phyloP scores from a whole-genome alignment of 495 filamentous ascomycete species.

The Penicillium psychrofluorescens region DNA sequence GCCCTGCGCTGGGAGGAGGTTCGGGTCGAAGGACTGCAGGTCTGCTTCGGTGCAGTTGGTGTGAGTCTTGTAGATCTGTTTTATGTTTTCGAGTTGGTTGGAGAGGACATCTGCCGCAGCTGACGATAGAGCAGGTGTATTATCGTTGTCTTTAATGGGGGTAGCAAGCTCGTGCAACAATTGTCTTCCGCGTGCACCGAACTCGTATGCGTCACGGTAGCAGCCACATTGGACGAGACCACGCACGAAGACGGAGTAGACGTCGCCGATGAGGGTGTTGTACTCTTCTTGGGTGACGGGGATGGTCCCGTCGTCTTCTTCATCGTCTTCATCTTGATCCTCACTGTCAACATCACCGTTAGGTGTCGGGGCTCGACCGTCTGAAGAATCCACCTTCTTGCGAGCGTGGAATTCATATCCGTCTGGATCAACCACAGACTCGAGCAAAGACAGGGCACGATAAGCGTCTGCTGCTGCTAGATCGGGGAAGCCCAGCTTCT shows the following conservation, averaged over 20 bases:
- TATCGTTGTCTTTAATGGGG: slow-evolving; percentile 17
- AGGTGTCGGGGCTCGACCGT: not conserved
- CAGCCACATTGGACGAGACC: slow-evolving; percentile 61
- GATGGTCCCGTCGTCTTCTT: slow-evolving; percentile 28
- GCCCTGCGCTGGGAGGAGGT: slow-evolving; percentile 60
- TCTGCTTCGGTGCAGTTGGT: slow-evolving; percentile 25
- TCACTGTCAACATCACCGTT: slow-evolving; percentile 7
- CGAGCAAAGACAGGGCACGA: slow-evolving; percentile 73
- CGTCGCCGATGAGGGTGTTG: slow-evolving; percentile 28
- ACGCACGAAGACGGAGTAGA: slow-evolving; percentile 40
- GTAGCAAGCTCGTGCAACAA: slow-evolving; percentile 10
- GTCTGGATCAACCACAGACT: slow-evolving; percentile 63
- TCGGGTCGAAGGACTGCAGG: slow-evolving; percentile 31
- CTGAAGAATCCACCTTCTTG: slow-evolving; percentile 10
- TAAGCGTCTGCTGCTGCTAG: slow-evolving; percentile 88
- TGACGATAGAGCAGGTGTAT: not conserved
- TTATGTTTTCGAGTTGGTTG: slow-evolving; percentile 23
- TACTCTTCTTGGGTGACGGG: slow-evolving; percentile 36
- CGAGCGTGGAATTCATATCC: slow-evolving; percentile 37
- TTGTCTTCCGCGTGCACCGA: slow-evolving; percentile 42
- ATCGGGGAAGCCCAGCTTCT: slow-evolving; percentile 77
- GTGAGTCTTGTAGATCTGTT: slow-evolving; percentile 13
- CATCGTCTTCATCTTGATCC: slow-evolving; percentile 22
- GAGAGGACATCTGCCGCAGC: slow-evolving; percentile 7
- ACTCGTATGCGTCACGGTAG: slow-evolving; percentile 61